Conservation (phyloP, 352 stramenopile genomes). For the Lagenidium sp. region DNA sequence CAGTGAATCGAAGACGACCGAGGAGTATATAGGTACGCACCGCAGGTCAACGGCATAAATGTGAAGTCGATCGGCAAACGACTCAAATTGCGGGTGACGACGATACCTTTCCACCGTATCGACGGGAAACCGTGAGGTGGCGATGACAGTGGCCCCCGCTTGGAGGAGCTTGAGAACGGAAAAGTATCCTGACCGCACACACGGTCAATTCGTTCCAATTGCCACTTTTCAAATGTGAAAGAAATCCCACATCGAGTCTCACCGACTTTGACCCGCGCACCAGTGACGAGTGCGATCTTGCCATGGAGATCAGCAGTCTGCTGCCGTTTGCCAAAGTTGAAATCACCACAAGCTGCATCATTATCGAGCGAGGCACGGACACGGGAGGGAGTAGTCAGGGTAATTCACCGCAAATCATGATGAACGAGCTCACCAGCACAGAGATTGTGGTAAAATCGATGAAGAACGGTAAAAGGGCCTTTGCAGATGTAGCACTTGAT, state of each 20-base stretch:
- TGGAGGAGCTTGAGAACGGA: constrained; percentile 90
- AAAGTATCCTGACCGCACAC: constrained; percentile 59
- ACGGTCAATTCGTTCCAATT: no score
- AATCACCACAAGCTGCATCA: constrained; percentile 48
- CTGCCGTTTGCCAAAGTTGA: constrained; percentile 93
- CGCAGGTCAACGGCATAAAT: constrained; percentile 94
- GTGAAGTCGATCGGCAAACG: constrained; percentile 88
- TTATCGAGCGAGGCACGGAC: no score
- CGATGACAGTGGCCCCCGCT: constrained; percentile 87
- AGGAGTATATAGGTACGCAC: constrained; percentile 2
- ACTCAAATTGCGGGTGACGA: constrained; percentile 86
- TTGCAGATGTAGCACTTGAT: constrained; percentile 96
- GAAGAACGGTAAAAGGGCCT: constrained; percentile 86
- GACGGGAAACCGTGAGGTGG: constrained; percentile 92
- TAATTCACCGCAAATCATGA: no score
- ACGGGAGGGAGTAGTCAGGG: no score
- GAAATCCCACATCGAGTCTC: no score
- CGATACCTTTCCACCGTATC: constrained; percentile 85
- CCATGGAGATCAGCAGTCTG: constrained; percentile 80
- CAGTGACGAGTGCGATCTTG: constrained; percentile 91
- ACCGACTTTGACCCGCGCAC: constrained; percentile 94
- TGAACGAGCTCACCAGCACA: constrained; percentile 51
- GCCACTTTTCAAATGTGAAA: no score
- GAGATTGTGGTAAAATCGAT: constrained; percentile 94
- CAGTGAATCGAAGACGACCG: no score